Conservation (phyloP, 2,329 filamentous ascomycete species). For the Beauveria sp. region DNA sequence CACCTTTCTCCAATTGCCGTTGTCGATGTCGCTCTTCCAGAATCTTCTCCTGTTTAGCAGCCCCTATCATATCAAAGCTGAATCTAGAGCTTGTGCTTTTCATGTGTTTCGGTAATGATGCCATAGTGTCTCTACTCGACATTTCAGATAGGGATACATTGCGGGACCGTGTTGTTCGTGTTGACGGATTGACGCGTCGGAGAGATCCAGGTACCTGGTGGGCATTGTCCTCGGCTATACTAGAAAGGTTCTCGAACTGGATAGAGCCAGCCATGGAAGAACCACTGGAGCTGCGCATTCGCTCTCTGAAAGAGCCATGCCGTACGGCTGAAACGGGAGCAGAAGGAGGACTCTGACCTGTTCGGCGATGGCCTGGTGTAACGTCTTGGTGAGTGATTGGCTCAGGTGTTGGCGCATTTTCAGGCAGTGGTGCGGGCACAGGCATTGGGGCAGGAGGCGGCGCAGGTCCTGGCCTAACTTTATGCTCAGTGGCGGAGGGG, state of each 20-base stretch:
- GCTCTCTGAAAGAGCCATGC: neutral
- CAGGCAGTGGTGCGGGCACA: neutral
- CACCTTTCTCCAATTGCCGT: conserved; percentile 54
- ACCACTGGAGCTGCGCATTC: neutral
- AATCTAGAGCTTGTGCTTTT: conserved; percentile 74
- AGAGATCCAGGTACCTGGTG: neutral
- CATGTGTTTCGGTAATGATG: conserved; percentile 54
- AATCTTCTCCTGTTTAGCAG: conserved; percentile 58
- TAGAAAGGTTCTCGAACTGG: neutral
- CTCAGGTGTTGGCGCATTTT: neutral
- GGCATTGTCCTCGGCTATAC: neutral
- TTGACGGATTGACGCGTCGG: conserved; percentile 15
- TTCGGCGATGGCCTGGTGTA: neutral
- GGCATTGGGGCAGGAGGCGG: neutral
- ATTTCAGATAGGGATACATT: conserved; percentile 44
- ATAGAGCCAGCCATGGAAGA: conserved; percentile 10
- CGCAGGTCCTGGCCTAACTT: neutral
- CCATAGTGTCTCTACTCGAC: conserved; percentile 38
- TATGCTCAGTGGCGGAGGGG: neutral
- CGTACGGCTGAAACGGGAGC: neutral
- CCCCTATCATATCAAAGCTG: conserved; percentile 72
- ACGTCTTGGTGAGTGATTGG: neutral
- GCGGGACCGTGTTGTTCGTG: conserved; percentile 36
- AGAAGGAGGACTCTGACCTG: neutral
- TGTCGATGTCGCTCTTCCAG: conserved; percentile 67